Conservation (phyloP, 257 asterid species). For the Gynochthodes officinalis region DNA sequence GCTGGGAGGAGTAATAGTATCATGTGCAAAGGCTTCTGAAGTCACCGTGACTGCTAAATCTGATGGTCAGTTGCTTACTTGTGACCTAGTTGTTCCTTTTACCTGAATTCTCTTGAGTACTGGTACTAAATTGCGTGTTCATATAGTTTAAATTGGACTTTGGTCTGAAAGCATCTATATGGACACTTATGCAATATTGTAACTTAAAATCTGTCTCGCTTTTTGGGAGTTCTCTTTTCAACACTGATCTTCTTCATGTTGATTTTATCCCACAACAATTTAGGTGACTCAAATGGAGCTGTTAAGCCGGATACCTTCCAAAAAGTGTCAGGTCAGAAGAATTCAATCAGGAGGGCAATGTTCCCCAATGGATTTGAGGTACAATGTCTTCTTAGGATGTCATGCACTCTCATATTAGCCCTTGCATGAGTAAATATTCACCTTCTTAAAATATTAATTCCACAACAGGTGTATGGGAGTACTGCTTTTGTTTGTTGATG, state of each 20-base stretch:
- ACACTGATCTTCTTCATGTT: constrained; percentile 2
- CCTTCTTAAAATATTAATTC: not conserved
- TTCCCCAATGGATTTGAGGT: constrained; percentile 76
- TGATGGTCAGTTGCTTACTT: constrained; percentile 43
- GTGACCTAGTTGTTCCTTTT: constrained; percentile 5
- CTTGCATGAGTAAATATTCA: constrained; percentile 1
- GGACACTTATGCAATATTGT: not conserved
- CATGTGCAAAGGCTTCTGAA: constrained; percentile 66
- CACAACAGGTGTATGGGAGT: not conserved
- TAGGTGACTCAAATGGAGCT: constrained; percentile 57
- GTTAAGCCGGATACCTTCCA: constrained; percentile 42
- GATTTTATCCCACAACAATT: constrained; percentile 15
- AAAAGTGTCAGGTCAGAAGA: constrained; percentile 38
- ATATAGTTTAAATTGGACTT: constrained; percentile 2
- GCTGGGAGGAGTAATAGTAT: constrained; percentile 36
- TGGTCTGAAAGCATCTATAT: not conserved
- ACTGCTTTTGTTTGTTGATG: not conserved
- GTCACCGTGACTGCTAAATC: constrained; percentile 42
- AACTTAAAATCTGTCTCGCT: not conserved
- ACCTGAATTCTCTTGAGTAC: not conserved
- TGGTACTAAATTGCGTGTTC: constrained; percentile 2
- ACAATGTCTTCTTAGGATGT: constrained; percentile 7
- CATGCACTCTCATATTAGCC: not conserved
- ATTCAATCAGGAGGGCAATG: constrained; percentile 37
- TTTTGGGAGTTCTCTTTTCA: not conserved